Percentiles rank a stretch among this genome's conserved stretches.
These are phyloP conservation scores for Earliella scabrosa DNA, from an alignment of 1,284 basidiomycete genomes.

Conservation along the genomic window DNA sequence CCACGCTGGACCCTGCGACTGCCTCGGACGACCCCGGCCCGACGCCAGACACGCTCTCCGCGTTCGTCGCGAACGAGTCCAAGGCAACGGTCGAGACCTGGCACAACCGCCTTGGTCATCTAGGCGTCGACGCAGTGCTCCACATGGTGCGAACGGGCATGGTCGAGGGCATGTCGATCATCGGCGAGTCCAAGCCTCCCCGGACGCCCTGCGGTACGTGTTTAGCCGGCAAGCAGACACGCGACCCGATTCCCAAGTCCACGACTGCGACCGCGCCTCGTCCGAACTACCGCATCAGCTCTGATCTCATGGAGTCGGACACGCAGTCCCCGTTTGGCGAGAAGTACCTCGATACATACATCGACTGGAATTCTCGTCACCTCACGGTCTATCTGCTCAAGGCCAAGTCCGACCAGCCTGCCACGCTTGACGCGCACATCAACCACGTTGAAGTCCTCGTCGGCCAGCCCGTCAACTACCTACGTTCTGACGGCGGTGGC, in stretches of 20 bases:
- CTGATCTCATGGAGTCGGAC: constrained; percentile 17
- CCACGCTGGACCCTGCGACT: background rate
- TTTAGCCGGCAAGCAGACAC: constrained; percentile 22
- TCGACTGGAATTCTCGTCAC: constrained; percentile 13
- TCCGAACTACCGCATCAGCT: constrained; percentile 6
- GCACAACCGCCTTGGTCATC: constrained; percentile 33
- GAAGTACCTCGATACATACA: constrained; percentile 15
- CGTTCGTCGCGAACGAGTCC: background rate
- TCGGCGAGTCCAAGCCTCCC: background rate
- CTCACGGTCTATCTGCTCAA: constrained; percentile 11
- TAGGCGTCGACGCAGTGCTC: constrained; percentile 16
- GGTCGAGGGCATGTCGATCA: constrained; percentile 22
- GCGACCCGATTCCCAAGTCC: constrained; percentile 11
- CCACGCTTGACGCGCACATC: constrained; percentile 4
- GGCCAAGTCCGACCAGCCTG: constrained; percentile 13
- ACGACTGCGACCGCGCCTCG: background rate
- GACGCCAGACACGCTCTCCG: background rate
- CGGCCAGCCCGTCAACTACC: constrained; percentile 41
- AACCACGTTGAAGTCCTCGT: constrained; percentile 33
- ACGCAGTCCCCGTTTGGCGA: constrained; percentile 2
- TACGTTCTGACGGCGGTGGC: constrained; percentile 13
- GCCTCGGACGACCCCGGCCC: background rate
- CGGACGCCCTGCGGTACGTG: constrained; percentile 12
- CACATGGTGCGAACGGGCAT: constrained; percentile 15
- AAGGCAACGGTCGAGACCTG: constrained; percentile 24